A percentile compares a stretch with the other conserved stretches of the same genome.
Evolutionary conservation across 2,329 filamentous ascomycete species (phyloP).

Genomic region (Dothistroma pini): DNA sequence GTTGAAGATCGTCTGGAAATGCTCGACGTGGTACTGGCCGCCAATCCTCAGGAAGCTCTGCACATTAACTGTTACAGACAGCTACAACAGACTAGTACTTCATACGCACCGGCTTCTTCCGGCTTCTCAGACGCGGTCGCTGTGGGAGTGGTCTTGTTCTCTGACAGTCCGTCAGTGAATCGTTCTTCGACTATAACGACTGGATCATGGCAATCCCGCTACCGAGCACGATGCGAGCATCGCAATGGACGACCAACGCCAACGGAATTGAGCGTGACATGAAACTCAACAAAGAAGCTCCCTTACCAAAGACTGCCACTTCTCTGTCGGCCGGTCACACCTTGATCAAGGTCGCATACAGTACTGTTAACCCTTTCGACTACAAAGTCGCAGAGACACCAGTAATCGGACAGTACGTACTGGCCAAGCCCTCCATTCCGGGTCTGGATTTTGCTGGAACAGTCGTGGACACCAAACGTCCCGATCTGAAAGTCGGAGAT

Average conservation of each 20-base stretch:
- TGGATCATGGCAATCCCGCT: background rate
- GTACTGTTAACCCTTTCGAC: constrained; percentile 50
- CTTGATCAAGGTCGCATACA: constrained; percentile 45
- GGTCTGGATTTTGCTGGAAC: constrained; percentile 53
- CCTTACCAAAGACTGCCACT: constrained; percentile 24
- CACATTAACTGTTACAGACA: too few species aligned
- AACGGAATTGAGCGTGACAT: constrained; percentile 37
- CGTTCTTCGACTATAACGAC: background rate
- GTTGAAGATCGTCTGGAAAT: too few species aligned
- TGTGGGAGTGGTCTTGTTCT: too few species aligned
- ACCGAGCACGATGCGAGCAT: constrained; percentile 28
- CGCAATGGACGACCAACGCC: constrained; percentile 25
- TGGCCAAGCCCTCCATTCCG: constrained; percentile 43
- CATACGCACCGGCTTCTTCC: background rate
- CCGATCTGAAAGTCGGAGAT: constrained; percentile 36
- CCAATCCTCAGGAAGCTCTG: too few species aligned
- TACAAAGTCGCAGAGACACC: constrained; percentile 48
- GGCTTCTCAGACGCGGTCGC: too few species aligned
- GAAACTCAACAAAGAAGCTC: constrained; percentile 27
- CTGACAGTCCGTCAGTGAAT: background rate
- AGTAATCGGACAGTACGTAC: constrained; percentile 36
- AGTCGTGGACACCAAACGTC: constrained; percentile 39
- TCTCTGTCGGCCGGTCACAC: constrained; percentile 33
- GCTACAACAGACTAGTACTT: background rate
- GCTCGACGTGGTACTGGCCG: too few species aligned